phyloP scores from a whole-genome alignment of 1,284 basidiomycete genomes.

The Quambalaria eucalypti region DNA sequence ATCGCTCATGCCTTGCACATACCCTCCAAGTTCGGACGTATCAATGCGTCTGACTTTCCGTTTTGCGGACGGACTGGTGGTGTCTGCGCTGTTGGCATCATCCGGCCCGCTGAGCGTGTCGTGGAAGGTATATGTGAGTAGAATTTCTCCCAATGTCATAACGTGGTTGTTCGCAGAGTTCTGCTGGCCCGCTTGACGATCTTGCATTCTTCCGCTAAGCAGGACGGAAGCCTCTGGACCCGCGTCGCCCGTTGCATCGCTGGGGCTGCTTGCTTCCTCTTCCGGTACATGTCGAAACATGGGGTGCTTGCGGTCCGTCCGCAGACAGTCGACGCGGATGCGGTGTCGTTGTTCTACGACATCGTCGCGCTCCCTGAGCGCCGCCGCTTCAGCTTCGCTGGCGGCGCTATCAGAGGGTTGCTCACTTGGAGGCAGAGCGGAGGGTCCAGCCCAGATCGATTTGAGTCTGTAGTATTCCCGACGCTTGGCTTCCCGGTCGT shows the following conservation, averaged over 20 bases:
- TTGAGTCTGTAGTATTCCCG: conserved; percentile 20
- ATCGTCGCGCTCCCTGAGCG: not conserved
- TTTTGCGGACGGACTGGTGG: no score
- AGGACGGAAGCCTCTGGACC: conserved; percentile 55
- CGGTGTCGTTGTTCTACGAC: conserved; percentile 62
- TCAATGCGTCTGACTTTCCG: not conserved
- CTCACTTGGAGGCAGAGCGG: conserved; percentile 7
- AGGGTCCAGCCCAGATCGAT: conserved; percentile 20
- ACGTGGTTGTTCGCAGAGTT: conserved; percentile 60
- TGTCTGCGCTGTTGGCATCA: not conserved
- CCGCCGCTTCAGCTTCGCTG: not conserved
- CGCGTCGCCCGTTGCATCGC: not conserved
- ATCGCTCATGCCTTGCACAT: conserved; percentile 96
- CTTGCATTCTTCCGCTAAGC: not conserved
- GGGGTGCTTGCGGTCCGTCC: conserved; percentile 86
- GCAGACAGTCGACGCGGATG: conserved; percentile 87
- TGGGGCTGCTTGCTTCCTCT: conserved; percentile 48
- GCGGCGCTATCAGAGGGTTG: not conserved
- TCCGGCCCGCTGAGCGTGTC: conserved; percentile 15
- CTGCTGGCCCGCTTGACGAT: not conserved
- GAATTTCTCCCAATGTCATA: conserved; percentile 64
- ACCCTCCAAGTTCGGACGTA: conserved; percentile 43
- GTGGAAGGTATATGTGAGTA: conserved; percentile 66
- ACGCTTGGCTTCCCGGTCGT: conserved; percentile 12
- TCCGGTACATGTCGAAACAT: no score